Evolutionary conservation across 2,329 filamentous ascomycete genomes (phyloP), one percentile per base, ranked within the genome.

Genomic region (Xylariaceae sp.): DNA sequence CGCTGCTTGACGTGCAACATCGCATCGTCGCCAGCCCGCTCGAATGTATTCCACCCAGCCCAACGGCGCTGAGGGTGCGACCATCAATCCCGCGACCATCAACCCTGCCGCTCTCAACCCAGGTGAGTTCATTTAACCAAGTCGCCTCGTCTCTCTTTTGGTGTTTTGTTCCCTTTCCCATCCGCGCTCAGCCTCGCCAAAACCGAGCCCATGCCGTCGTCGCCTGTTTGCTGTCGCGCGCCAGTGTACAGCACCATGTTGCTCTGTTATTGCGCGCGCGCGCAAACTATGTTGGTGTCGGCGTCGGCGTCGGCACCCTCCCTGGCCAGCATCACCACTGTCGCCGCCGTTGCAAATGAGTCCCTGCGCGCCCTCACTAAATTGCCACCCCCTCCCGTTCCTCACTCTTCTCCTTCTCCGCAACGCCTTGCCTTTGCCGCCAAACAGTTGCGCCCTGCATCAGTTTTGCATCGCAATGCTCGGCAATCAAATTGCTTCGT

Each of bases 21-120:
- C 70, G 69, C 61, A 66, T 69, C 69, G 69, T 72, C 70, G 71
- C 67, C 71, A 68, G 71, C 66, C 71, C 69, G 71, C 66, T 66
- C 72, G 72, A 71, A 78, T 80, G 77, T 81, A 80, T 77, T 78
- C 81, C 70, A 76, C 80, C 71, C 79, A 82, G 73, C 80, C 85
- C 72, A 87, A 86, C 78, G 83, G 84, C 74, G 87, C 88, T 81
- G 87, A 89, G 71, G 87, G 87, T 78, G 89, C 88, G 70, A 95
- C 90, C 69, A 94, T 96, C 79, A 90, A 95, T 79, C 90, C 90
- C 71, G 89, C 89, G 67, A 89, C 88, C 60, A 81, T 96, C 76
- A 90, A 88, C 76, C 86, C 86, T 70, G 66, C 66, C 51, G 66
- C 66, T 47, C 65, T 69, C 59, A 69, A 69, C 56, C 77, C 85